Evolutionary conservation across 306 rosid genomes (phyloP), one percentile per base, ranked within the genome.

Genomic region (Morella rubra): DNA sequence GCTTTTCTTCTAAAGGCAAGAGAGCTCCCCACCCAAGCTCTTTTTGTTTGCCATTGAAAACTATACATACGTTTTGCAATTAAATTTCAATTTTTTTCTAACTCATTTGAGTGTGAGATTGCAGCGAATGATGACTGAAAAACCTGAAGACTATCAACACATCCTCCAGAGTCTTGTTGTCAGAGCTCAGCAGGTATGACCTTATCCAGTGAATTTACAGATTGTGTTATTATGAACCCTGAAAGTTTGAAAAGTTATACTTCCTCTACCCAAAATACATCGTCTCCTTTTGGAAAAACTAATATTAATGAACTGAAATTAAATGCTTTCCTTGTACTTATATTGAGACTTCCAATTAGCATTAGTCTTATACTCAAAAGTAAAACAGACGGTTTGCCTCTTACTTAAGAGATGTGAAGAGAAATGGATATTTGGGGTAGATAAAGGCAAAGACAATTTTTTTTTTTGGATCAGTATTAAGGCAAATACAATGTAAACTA

Each of bases 1-100:
- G 96, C 97, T 27, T 95, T 95, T 88, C 97, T 95, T 87, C 84
- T 95, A 71, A 95, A 95, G 97, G 99, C 81, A 90, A 79, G 94
- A 49, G 69, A 64, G 19, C 49, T 73, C 58, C 32, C 32, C 32
- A 27, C 32, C 32, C 32, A 27, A 1, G 32, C 32, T 77, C 37
- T 16, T 61, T 79, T 81, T 2, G 32, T 1, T 32, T 66, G 66
- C 44, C 46, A 44, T 49, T 58, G 19, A 77, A 51, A 51, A 69
- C 58, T 56, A 54, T 70, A 64, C 44, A 18, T 73, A 45, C 60
- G 68, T 73, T 67, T 71, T 49, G 71, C 53, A 40, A 47, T 60
- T 73, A 51, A 71, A 53, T 52, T 9, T 68, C 42, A 69, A 55
- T 16, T 59, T 73, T 24, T 78, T n/a, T 61, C 82, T 72, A 59